A percentile compares a stretch with the other conserved stretches of the same genome.
These are phyloP conservation scores for Cadophora malorum DNA, from an alignment of 2,329 filamentous ascomycete genomes.

Conservation along the genomic window DNA sequence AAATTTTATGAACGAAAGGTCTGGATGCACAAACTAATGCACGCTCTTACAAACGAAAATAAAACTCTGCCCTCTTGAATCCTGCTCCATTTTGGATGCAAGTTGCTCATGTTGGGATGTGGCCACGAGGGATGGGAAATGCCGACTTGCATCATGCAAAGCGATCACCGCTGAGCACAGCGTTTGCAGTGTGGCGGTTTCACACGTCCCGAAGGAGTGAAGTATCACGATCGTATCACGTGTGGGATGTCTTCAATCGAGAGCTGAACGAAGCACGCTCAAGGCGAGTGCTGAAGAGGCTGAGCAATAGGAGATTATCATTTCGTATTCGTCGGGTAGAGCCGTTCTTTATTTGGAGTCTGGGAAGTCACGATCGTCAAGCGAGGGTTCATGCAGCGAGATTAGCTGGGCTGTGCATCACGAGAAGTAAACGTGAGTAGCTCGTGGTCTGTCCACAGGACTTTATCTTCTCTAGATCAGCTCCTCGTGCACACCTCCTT, in stretches of 20 bases:
- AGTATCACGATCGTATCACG: slow-evolving; percentile 1
- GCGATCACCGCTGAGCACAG: slow-evolving; percentile 1
- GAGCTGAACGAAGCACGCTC: not conserved
- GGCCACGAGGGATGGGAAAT: slow-evolving; percentile 7
- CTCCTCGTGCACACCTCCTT: not conserved
- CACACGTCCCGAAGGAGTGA: not conserved
- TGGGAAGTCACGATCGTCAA: not conserved
- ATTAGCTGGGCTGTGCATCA: slow-evolving; percentile 11
- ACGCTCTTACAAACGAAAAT: slow-evolving; percentile 12
- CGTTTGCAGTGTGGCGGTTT: not conserved
- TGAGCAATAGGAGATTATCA: not conserved
- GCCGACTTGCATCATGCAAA: slow-evolving; percentile 10
- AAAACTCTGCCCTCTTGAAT: not conserved
- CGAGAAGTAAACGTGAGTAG: slow-evolving; percentile 5
- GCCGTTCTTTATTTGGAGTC: not conserved
- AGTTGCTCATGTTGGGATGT: not conserved
- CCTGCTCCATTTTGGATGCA: not conserved
- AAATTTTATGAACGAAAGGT: slow-evolving; percentile 8
- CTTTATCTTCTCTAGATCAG: not conserved
- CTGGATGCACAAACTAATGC: slow-evolving; percentile 20
- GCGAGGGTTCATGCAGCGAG: not conserved
- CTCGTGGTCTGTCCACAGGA: not conserved
- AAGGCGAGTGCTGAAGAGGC: not conserved
- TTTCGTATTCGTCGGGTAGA: not conserved
- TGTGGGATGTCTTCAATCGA: not conserved